Percentiles rank a stretch among this genome's conserved stretches.
Evolutionary conservation across 768 basidiomycete genomes (phyloP).

Genomic region (Hericium erinaceus): DNA sequence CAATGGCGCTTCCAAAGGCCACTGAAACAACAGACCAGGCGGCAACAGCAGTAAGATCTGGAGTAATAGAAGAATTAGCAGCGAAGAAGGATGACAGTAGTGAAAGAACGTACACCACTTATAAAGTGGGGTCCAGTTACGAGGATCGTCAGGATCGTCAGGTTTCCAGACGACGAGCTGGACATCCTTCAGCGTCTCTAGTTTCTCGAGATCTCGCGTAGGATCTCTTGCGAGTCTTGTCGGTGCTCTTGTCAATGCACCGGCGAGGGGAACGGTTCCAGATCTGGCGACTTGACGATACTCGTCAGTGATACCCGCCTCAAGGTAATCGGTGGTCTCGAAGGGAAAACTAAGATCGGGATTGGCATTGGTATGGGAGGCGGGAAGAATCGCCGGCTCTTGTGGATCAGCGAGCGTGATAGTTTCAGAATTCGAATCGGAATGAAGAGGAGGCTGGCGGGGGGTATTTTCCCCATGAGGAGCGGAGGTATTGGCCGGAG

Average conservation of each 20-base stretch:
- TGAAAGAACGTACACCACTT: slow-evolving; percentile 23
- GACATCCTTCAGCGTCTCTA: slow-evolving; percentile 21
- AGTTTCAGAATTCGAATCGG: not conserved
- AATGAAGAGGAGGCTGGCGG: no score
- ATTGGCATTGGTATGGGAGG: slow-evolving; percentile 12
- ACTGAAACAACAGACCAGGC: slow-evolving; percentile 26
- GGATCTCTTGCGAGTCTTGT: slow-evolving; percentile 15
- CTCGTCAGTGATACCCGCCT: slow-evolving; percentile 25
- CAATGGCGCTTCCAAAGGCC: slow-evolving; percentile 27
- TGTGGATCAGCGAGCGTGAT: not conserved
- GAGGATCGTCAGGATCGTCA: slow-evolving; percentile 31
- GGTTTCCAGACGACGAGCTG: slow-evolving; percentile 29
- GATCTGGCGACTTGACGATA: slow-evolving; percentile 22
- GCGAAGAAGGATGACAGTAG: not conserved
- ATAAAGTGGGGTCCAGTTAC: slow-evolving; percentile 25
- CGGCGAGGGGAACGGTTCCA: slow-evolving; percentile 21
- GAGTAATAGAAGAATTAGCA: not conserved
- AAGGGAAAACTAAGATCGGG: slow-evolving; percentile 24
- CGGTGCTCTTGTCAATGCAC: slow-evolving; percentile 21
- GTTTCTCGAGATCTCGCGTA: slow-evolving; percentile 28
- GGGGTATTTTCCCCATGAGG: no score
- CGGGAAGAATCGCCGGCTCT: not conserved
- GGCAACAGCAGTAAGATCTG: slow-evolving; percentile 24
- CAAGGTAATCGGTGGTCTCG: slow-evolving; percentile 19
- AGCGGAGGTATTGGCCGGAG: no score